Evolutionary conservation across 116 monocot species (phyloP).

Genomic region (Cymodocea nodosa): DNA sequence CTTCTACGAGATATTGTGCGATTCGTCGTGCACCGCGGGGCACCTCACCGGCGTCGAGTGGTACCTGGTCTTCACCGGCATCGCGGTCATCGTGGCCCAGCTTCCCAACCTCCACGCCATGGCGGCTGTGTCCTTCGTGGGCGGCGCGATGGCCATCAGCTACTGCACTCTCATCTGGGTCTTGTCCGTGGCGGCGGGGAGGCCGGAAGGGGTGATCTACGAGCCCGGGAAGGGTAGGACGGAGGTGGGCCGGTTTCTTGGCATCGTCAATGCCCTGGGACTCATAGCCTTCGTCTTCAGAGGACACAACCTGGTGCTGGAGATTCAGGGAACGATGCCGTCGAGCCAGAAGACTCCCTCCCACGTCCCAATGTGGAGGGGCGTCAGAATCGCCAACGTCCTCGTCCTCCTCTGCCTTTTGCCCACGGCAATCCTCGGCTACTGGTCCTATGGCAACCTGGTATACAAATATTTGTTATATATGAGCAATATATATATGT

Average conservation of each 20-base stretch:
- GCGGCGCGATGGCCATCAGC: constrained; percentile 46
- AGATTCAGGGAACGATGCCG: constrained; percentile 95
- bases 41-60: constrained; percentile 67
- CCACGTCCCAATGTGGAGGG: constrained; percentile 77
- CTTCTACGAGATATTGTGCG: constrained; percentile 58
- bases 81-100: constrained; percentile 55
- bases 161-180: constrained; percentile 87
- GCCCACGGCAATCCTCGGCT: constrained; percentile 63
- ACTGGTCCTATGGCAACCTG: constrained; percentile 83
- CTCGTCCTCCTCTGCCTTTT: constrained; percentile 49
- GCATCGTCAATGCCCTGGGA: constrained; percentile 50
- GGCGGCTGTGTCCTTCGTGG: constrained; percentile 67
- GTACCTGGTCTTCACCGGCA: constrained; percentile 77
- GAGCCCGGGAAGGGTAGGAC: constrained; percentile 10
- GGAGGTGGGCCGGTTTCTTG: constrained; percentile 14
- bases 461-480: too few species aligned
- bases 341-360: constrained; percentile 71
- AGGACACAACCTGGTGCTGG: constrained; percentile 73
- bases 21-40: constrained; percentile 24
- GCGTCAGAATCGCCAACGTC: constrained; percentile 52
- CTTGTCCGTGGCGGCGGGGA: constrained; percentile 45
- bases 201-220: constrained; percentile 26
- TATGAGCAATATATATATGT: too few species aligned
- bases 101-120: constrained; percentile 93
- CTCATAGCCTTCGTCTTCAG: constrained; percentile 80